These are phyloP conservation scores for Insectozyma bohioensis DNA, from an alignment of 1,139 yeast species.

Conservation along the genomic window DNA sequence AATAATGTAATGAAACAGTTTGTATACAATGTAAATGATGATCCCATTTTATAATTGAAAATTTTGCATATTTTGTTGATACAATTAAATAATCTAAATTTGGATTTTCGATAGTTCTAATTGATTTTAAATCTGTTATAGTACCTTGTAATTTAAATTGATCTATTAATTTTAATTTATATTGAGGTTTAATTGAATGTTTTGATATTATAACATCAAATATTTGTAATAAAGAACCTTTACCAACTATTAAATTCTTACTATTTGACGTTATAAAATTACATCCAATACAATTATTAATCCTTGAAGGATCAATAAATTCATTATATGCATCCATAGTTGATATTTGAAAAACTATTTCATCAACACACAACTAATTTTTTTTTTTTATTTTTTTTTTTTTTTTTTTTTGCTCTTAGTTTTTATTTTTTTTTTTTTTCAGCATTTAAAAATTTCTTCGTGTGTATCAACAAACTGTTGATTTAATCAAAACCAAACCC, in stretches of 20 bases:
- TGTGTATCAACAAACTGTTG: too few relatives aligned
- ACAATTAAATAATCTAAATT: constrained; percentile 61
- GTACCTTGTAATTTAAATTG: constrained; percentile 76
- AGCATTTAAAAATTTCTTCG: neutral
- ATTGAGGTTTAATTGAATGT: constrained; percentile 22
- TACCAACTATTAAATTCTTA: constrained; percentile 65
- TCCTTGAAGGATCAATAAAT: constrained; percentile 76
- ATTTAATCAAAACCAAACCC: too few relatives aligned
- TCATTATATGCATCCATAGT: constrained; percentile 82
- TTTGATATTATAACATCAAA: constrained; percentile 44
- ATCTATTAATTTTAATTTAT: constrained; percentile 51
- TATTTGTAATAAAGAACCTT: constrained; percentile 71
- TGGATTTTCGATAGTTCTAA: constrained; percentile 52
- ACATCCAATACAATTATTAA: constrained; percentile 61
- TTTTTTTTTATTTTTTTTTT: neutral
- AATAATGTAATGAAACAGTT: constrained; percentile 82
- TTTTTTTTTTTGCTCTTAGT: neutral
- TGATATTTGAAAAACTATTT: neutral
- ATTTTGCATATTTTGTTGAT: constrained; percentile 73
- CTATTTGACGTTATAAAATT: constrained; percentile 53
- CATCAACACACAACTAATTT: too few relatives aligned
- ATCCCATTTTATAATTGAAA: constrained; percentile 78
- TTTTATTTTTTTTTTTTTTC: constrained; percentile 3
- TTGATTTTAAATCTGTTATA: constrained; percentile 56
- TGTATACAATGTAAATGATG: constrained; percentile 46